A percentile compares a stretch with the other conserved stretches of the same genome.
These are phyloP conservation scores for Neoboletus brunneissimus DNA, from an alignment of 768 basidiomycete species.

Conservation along the genomic window DNA sequence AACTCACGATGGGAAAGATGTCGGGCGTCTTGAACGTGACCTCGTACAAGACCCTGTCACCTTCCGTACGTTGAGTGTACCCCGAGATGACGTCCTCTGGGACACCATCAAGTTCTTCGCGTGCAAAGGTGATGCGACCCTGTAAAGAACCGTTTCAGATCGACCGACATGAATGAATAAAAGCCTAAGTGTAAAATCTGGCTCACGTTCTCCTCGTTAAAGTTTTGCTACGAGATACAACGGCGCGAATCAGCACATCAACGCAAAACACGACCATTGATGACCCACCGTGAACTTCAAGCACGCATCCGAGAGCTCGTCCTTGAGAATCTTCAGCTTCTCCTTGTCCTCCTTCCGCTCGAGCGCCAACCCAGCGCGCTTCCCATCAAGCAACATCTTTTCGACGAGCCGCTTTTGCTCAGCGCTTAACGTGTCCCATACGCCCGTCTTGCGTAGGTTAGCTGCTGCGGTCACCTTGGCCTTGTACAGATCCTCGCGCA, in stretches of 20 bases:
- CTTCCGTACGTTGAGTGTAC: conserved; percentile 64
- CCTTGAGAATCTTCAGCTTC: conserved; percentile 60
- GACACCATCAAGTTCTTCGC: conserved; percentile 76
- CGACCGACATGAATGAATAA: background rate
- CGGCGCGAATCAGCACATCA: background rate
- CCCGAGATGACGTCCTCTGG: conserved; percentile 78
- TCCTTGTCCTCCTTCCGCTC: conserved; percentile 56
- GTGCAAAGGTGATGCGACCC: conserved; percentile 63
- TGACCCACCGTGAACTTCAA: conserved; percentile 71
- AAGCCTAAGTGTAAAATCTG: background rate
- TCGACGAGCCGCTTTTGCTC: conserved; percentile 81
- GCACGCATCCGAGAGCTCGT: conserved; percentile 71
- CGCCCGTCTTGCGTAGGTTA: conserved; percentile 60
- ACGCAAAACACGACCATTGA: background rate
- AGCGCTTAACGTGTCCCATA: conserved; percentile 56
- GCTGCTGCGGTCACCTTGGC: conserved; percentile 68
- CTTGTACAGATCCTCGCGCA: conserved; percentile 78
- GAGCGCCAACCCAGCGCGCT: conserved; percentile 72
- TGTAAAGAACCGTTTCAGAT: conserved; percentile 27
- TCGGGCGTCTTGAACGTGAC: conserved; percentile 83
- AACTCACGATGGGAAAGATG: conserved; percentile 68
- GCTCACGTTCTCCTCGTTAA: conserved; percentile 80
- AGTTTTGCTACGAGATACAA: conserved; percentile 62
- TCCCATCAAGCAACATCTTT: conserved; percentile 77
- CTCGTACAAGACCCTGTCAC: conserved; percentile 57